phyloP scores from a whole-genome alignment of 176 grass and related monocot genomes.

The Lolium rigidum region DNA sequence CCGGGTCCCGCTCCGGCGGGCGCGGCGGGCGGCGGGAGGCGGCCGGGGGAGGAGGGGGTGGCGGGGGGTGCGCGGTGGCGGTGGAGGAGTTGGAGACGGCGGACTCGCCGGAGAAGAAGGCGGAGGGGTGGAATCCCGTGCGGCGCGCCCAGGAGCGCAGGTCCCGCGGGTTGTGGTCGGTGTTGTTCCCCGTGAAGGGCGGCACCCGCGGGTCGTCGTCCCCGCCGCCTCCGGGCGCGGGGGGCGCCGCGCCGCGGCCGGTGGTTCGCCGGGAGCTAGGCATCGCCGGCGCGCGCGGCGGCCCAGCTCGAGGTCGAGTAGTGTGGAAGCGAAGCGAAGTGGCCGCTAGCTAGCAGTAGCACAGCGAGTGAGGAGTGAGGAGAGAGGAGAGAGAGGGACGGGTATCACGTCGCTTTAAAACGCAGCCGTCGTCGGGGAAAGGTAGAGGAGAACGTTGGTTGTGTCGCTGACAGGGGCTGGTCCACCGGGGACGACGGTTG shows the following conservation, averaged over 20 bases:
- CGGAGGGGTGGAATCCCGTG: conserved; percentile 73
- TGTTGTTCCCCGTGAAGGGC: conserved; percentile 68
- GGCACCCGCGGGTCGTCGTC: conserved; percentile 52
- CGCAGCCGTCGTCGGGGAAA: conserved; percentile 27
- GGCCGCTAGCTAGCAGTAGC: not conserved
- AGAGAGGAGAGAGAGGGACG: conserved; percentile 33
- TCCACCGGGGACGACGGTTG: rapidly evolving
- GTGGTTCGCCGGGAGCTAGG: conserved; percentile 37
- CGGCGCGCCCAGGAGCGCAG: conserved; percentile 89
- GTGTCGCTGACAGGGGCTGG: not conserved
- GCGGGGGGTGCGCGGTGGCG: conserved; percentile 19
- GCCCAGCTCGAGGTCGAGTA: conserved; percentile 36
- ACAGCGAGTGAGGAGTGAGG: conserved; percentile 18
- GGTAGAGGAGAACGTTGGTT: not conserved
- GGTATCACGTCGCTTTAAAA: conserved; percentile 60
- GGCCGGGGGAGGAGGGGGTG: conserved; percentile 23
- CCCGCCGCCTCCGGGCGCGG: not conserved
- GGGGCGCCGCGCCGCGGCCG: not conserved
- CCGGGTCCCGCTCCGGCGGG: conserved; percentile 5
- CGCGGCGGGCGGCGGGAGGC: conserved; percentile 33
- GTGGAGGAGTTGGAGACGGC: conserved; percentile 25
- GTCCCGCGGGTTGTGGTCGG: conserved; percentile 84
- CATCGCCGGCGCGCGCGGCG: not conserved
- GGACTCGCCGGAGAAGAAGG: conserved; percentile 78
- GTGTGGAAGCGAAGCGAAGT: conserved; percentile 47